Percentiles rank a stretch among this genome's conserved stretches.
These are phyloP conservation scores for Phytopythium oedochilum DNA, from an alignment of 352 stramenopile genomes.

Conservation along the genomic window DNA sequence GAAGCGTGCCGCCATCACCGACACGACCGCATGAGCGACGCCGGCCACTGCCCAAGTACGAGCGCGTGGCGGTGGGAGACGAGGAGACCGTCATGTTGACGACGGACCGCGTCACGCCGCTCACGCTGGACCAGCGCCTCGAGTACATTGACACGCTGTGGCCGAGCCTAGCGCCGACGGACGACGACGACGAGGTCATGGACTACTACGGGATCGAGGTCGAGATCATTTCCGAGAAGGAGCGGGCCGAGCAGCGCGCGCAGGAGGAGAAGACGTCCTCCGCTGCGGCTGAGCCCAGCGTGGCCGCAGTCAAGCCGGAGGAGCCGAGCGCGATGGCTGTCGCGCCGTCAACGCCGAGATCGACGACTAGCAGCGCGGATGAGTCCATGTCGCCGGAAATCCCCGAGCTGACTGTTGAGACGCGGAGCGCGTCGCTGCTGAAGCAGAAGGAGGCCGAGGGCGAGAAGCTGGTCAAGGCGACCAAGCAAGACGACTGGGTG, in stretches of 20 bases:
- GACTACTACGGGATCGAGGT: conserved; percentile 78
- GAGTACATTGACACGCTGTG: conserved; percentile 70
- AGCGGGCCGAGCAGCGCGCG: conserved; percentile 34
- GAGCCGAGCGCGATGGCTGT: conserved; percentile 1
- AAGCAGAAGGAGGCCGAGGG: conserved; percentile 43
- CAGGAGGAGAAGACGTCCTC: conserved; percentile 5
- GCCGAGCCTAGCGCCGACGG: conserved; percentile 52
- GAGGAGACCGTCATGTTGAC: conserved; percentile 41
- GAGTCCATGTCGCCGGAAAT: conserved; percentile 5
- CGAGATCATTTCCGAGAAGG: conserved; percentile 62
- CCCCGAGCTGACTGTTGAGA: conserved; percentile 43
- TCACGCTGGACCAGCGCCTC: conserved; percentile 52
- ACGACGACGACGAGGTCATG: conserved; percentile 70
- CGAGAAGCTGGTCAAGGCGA: conserved; percentile 37
- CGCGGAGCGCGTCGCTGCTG: conserved; percentile 39
- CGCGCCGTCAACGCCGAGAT: not conserved
- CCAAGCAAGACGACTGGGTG: conserved; percentile 84
- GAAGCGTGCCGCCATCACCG: conserved; percentile 8
- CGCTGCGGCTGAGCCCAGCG: not conserved
- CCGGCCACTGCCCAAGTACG: conserved; percentile 40
- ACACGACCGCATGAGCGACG: conserved; percentile 4
- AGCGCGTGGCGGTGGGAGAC: conserved; percentile 31
- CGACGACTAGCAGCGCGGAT: conserved; percentile 9
- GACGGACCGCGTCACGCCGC: conserved; percentile 23
- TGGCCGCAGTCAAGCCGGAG: conserved; percentile 6